Evolutionary conservation across 139 green algal species (phyloP).

Genomic region (Chlamydomonas sp.): DNA sequence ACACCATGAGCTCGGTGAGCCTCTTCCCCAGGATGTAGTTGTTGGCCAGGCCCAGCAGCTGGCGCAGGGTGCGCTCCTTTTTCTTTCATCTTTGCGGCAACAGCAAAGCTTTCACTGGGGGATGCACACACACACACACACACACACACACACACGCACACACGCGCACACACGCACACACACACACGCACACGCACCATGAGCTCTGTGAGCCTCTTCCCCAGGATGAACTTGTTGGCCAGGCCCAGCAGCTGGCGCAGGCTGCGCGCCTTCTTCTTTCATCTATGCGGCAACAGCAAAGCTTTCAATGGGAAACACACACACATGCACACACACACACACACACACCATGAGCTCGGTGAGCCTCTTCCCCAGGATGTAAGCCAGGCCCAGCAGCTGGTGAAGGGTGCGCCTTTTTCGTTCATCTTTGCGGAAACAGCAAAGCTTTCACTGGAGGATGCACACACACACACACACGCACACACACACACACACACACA

Average conservation of each 20-base stretch:
- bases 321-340: no score
- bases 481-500: no score
- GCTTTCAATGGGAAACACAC: no score
- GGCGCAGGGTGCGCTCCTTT: conserved; percentile 12
- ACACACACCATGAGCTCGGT: conserved; percentile 17
- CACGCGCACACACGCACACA: no score
- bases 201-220: conserved; percentile 11
- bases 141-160: no score
- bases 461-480: no score
- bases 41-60: conserved; percentile 42
- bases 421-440: no score
- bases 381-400: conserved; percentile 36
- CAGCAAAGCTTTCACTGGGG: no score
- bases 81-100: no score
- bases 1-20: conserved; percentile 16
- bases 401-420: conserved; percentile 14
- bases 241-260: conserved; percentile 30
- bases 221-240: conserved; percentile 41
- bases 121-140: no score
- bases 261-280: conserved; percentile 12
- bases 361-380: conserved; percentile 16
- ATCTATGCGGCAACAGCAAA: no score
- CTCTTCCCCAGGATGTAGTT: conserved; percentile 28
- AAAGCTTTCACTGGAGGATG: no score
- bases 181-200: conserved; percentile 22